A percentile compares a stretch with the other conserved stretches of the same genome.
These are phyloP conservation scores for Leersia perrieri DNA, from an alignment of 176 grass and related monocot genomes.

Conservation along the genomic window DNA sequence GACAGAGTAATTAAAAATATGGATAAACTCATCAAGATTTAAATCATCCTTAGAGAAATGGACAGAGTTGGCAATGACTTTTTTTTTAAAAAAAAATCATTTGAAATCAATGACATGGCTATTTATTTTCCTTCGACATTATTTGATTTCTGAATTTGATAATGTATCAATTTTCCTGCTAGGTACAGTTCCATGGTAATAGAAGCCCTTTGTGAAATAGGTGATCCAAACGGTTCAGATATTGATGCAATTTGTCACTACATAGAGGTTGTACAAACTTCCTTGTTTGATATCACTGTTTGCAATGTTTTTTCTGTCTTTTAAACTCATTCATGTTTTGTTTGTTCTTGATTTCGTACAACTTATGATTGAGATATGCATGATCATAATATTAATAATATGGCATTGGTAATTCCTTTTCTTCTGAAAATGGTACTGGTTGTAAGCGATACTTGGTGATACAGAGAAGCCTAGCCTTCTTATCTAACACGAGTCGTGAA, in stretches of 20 bases:
- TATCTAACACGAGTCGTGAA: not conserved
- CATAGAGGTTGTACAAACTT: slow-evolving; percentile 57
- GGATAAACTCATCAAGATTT: slow-evolving; percentile 7
- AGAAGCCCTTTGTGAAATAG: slow-evolving; percentile 70
- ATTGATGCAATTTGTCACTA: slow-evolving; percentile 53
- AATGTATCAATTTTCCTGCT: slow-evolving; percentile 29
- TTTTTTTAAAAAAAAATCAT: slow-evolving; percentile 6
- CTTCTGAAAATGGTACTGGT: slow-evolving; percentile 7
- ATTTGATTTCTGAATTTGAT: slow-evolving; percentile 20
- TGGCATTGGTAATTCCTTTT: slow-evolving; percentile 22
- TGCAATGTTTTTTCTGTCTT: slow-evolving; percentile 29
- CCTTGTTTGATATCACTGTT: slow-evolving; percentile 21
- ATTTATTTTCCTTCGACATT: not conserved
- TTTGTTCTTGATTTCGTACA: slow-evolving; percentile 13
- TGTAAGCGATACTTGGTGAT: slow-evolving; percentile 11
- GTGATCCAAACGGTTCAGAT: slow-evolving; percentile 82
- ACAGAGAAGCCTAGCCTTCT: not conserved
- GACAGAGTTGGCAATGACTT: not conserved
- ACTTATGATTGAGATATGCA: not conserved
- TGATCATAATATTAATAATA: not conserved
- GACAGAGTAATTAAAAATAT: slow-evolving; percentile 14
- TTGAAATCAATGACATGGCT: slow-evolving; percentile 5
- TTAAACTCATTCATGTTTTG: slow-evolving; percentile 22
- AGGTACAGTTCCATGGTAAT: slow-evolving; percentile 81
- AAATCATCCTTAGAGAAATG: not conserved